These are phyloP conservation scores for Cardiospermum halicacabum DNA, from an alignment of 345 rosid species.

Conservation along the genomic window DNA sequence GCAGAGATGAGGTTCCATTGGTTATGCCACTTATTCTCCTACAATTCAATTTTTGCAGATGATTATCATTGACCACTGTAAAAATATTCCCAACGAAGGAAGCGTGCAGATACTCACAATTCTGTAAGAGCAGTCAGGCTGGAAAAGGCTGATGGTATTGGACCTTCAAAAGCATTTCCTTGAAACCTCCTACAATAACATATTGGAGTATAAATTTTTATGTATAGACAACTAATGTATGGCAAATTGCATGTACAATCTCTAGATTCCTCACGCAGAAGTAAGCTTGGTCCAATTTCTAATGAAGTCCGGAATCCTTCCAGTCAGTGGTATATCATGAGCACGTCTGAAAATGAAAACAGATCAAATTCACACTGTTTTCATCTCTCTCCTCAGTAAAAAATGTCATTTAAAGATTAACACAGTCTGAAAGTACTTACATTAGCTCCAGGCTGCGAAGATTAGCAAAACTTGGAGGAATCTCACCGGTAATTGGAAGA, in stretches of 20 bases:
- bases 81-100: not conserved
- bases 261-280: constrained; percentile 31
- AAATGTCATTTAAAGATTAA: no score
- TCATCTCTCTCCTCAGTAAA: not conserved
- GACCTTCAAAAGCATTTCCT: constrained; percentile 63
- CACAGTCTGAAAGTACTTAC: not conserved
- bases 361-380: not conserved
- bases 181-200: constrained; percentile 52
- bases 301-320: constrained; percentile 61
- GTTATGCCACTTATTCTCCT: constrained; percentile 69
- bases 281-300: constrained; percentile 57
- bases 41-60: constrained; percentile 12
- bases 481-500: constrained; percentile 4
- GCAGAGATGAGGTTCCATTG: constrained; percentile 49
- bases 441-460: not conserved
- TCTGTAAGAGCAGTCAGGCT: constrained; percentile 45
- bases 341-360: constrained; percentile 42
- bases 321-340: constrained; percentile 30
- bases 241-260: no score
- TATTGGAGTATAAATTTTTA: constrained; percentile 3
- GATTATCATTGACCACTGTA: not conserved
- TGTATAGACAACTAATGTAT: no score
- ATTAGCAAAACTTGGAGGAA: constrained; percentile 11
- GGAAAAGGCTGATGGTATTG: constrained; percentile 56
- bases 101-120: constrained; percentile 36